These are phyloP conservation scores for Picea glauca DNA, from an alignment of 75 land plant genomes.

Conservation along the genomic window DNA sequence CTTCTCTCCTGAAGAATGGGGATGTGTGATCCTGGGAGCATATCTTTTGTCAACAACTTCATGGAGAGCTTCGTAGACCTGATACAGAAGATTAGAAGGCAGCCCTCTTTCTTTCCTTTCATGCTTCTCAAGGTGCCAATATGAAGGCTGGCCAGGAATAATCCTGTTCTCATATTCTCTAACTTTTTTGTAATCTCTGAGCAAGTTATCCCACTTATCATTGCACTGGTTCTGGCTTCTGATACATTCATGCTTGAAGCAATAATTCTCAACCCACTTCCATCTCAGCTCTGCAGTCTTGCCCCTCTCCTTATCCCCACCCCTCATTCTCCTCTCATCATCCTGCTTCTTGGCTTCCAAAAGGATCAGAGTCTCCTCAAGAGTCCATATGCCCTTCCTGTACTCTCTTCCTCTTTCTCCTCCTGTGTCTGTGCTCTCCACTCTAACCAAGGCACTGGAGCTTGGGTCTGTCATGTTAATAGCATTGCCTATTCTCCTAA, in stretches of 20 bases:
- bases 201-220: slow-evolving; percentile 77
- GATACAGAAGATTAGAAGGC: slow-evolving; percentile 53
- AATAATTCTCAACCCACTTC: slow-evolving; percentile 80
- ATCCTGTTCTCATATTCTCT: slow-evolving; percentile 39
- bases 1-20: background rate
- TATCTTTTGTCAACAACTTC: slow-evolving; percentile 56
- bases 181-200: slow-evolving; percentile 54
- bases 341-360: slow-evolving; percentile 73
- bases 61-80: slow-evolving; percentile 48
- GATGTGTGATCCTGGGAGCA: slow-evolving; percentile 7
- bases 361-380: slow-evolving; percentile 60
- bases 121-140: slow-evolving; percentile 65
- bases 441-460: background rate
- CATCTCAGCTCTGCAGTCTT: slow-evolving; percentile 61
- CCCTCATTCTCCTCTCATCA: slow-evolving; percentile 55
- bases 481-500: slow-evolving; percentile 12
- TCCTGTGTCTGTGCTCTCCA: slow-evolving; percentile 11
- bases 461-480: slow-evolving; percentile 13
- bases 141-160: slow-evolving; percentile 23
- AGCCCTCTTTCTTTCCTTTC: slow-evolving; percentile 64
- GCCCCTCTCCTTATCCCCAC: slow-evolving; percentile 33
- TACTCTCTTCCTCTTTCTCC: slow-evolving; percentile 42
- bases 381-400: slow-evolving; percentile 74
- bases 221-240: slow-evolving; percentile 82
- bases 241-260: slow-evolving; percentile 53